phyloP scores from a whole-genome alignment of 495 filamentous ascomycete genomes.

The Lophiostoma macrostomum region DNA sequence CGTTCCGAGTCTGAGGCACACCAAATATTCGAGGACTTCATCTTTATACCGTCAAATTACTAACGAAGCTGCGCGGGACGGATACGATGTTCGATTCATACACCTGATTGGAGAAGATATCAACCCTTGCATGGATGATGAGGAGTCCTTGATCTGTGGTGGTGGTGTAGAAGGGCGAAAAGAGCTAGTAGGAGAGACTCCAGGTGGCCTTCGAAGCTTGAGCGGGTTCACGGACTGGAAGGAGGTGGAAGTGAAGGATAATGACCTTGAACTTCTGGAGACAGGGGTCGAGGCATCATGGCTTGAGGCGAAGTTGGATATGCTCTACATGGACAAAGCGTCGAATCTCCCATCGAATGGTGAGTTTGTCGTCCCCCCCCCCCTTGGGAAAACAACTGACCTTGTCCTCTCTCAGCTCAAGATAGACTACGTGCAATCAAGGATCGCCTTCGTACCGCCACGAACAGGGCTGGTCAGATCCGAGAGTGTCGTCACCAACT shows the following conservation, averaged over 20 bases:
- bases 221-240: too few relatives aligned
- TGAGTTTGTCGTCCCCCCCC: background rate
- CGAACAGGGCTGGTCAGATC: background rate
- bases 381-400: background rate
- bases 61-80: background rate
- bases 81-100: background rate
- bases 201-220: too few relatives aligned
- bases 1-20: background rate
- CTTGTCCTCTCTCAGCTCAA: background rate
- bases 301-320: background rate
- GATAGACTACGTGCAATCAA: too few relatives aligned
- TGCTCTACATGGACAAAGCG: background rate
- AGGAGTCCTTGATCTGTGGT: too few relatives aligned
- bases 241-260: background rate
- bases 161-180: too few relatives aligned
- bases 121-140: background rate
- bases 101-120: background rate
- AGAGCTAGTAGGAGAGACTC: too few relatives aligned
- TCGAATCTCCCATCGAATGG: background rate
- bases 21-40: too few relatives aligned
- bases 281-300: background rate
- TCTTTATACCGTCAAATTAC: background rate
- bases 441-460: background rate
- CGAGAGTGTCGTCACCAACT: background rate
- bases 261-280: background rate